Evolutionary conservation across 495 filamentous ascomycete genomes (phyloP).

Genomic region (Penicillium paradoxum): DNA sequence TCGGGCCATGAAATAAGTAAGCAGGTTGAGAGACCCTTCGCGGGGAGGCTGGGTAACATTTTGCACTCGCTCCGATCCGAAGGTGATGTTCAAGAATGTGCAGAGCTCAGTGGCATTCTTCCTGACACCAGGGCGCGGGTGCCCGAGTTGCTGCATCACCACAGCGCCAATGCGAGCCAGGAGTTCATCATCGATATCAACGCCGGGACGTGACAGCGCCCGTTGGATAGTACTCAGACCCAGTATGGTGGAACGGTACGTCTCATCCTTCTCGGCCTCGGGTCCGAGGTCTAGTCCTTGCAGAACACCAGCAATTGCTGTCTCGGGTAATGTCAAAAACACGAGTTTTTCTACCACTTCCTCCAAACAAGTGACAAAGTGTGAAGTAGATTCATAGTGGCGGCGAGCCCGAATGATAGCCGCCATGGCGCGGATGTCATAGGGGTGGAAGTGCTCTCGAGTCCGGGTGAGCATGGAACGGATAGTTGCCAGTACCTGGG

Average conservation of each 20-base stretch:
- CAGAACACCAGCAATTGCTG: slow-evolving; percentile 40
- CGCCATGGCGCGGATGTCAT: slow-evolving; percentile 60
- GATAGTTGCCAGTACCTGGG: slow-evolving; percentile 76
- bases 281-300: slow-evolving; percentile 33
- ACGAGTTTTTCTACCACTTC: slow-evolving; percentile 53
- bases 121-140: slow-evolving; percentile 70
- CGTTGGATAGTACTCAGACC: slow-evolving; percentile 33
- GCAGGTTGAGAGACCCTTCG: slow-evolving; percentile 66
- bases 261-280: slow-evolving; percentile 24
- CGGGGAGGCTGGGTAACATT: slow-evolving; percentile 55
- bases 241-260: slow-evolving; percentile 44
- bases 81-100: slow-evolving; percentile 63
- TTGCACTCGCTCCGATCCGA: slow-evolving; percentile 59
- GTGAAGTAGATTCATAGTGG: slow-evolving; percentile 47
- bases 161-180: slow-evolving; percentile 47
- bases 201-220: slow-evolving; percentile 13
- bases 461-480: slow-evolving; percentile 69
- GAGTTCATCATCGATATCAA: slow-evolving; percentile 24
- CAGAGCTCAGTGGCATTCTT: slow-evolving; percentile 75
- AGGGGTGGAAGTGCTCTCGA: slow-evolving; percentile 56
- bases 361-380: slow-evolving; percentile 56
- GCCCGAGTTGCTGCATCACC: slow-evolving; percentile 58
- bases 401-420: slow-evolving; percentile 62
- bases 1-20: slow-evolving; percentile 81
- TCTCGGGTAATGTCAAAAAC: slow-evolving; percentile 37